Conservation (phyloP, 257 asterid species). For the Solanum habrochaites region DNA sequence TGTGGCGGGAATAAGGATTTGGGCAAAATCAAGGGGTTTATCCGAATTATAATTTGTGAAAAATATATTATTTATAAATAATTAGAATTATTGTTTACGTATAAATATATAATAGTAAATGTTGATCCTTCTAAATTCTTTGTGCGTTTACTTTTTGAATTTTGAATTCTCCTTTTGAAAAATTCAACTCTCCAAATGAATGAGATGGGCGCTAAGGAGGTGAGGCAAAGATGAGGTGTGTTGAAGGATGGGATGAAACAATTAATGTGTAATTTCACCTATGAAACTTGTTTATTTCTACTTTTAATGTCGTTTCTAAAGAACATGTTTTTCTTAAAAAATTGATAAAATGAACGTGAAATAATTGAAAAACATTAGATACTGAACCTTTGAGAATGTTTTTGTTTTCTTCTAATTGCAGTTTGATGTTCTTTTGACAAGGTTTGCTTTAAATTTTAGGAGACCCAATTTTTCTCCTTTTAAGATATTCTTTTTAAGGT, state of each 20-base stretch:
- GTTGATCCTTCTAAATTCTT: too few species aligned
- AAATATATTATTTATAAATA: too few species aligned
- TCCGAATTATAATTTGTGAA: accelerated
- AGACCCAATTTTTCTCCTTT: too few species aligned
- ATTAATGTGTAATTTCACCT: neutral
- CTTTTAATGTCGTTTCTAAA: too few species aligned
- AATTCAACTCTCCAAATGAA: too few species aligned
- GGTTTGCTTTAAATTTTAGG: neutral
- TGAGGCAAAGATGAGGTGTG: neutral
- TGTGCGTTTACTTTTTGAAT: neutral
- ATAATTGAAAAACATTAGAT: too few species aligned
- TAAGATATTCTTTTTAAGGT: too few species aligned
- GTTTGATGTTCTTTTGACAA: neutral
- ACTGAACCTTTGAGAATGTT: neutral
- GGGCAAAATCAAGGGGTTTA: neutral
- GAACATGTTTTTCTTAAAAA: neutral
- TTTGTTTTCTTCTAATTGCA: neutral
- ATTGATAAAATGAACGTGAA: too few species aligned
- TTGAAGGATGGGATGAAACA: neutral
- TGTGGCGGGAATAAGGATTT: neutral
- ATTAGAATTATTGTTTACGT: neutral
- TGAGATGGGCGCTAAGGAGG: neutral
- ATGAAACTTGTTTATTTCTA: neutral
- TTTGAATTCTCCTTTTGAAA: neutral
- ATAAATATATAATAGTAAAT: too few species aligned